Evolutionary conservation across 2,329 filamentous ascomycete genomes (phyloP).

Genomic region (Cryphonectria radicalis): DNA sequence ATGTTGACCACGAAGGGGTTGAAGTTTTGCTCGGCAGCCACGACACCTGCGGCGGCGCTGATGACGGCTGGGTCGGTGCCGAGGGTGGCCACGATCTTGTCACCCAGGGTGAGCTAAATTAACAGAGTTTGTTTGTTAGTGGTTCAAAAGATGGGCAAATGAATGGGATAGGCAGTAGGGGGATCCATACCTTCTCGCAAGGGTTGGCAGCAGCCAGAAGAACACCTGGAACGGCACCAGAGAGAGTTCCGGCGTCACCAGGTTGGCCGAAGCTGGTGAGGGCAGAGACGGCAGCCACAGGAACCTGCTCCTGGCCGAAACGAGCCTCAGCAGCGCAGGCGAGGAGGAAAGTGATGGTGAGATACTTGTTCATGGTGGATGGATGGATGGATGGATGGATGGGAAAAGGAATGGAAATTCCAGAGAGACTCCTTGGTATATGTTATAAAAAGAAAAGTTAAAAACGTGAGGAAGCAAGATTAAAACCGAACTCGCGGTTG

Average conservation of each 20-base stretch:
- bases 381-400: not conserved
- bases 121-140: not conserved
- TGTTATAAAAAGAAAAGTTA: constrained; percentile 12
- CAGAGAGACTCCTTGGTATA: not conserved
- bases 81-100: constrained; percentile 65
- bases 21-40: constrained; percentile 73
- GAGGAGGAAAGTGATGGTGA: constrained; percentile 43
- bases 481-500: constrained; percentile 24
- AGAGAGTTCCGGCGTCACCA: constrained; percentile 65
- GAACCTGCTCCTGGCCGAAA: constrained; percentile 66
- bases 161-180: no score
- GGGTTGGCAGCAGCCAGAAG: constrained; percentile 67
- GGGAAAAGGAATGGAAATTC: not conserved
- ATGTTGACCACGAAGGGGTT: constrained; percentile 63
- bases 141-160: constrained; percentile 30
- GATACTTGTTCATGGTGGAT: constrained; percentile 29
- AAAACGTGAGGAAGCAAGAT: constrained; percentile 11
- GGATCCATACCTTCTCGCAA: constrained; percentile 57
- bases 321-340: constrained; percentile 51
- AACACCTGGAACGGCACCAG: constrained; percentile 62
- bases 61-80: constrained; percentile 63
- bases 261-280: constrained; percentile 58
- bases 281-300: constrained; percentile 56
- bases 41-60: constrained; percentile 64
- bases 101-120: constrained; percentile 61